A percentile compares a stretch with the other conserved stretches of the same genome.
phyloP scores from a whole-genome alignment of 352 stramenopile species.

The Phytophthora sojae region DNA sequence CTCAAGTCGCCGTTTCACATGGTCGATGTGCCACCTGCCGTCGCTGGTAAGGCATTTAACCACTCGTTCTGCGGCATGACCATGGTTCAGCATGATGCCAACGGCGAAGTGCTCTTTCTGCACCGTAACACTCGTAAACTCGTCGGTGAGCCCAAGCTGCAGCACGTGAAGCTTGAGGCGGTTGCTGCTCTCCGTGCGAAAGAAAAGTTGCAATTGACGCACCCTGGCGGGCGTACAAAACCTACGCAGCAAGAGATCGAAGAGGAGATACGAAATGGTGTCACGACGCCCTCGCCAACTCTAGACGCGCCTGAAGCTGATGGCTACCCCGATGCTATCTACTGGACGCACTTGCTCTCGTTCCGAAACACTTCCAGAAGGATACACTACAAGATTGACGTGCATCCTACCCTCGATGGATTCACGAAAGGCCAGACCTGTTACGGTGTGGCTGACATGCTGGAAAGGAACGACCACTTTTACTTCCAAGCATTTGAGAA shows the following conservation, averaged over 20 bases:
- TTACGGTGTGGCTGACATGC: slow-evolving; percentile 49
- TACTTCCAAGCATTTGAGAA: slow-evolving; percentile 31
- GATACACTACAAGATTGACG: slow-evolving; percentile 61
- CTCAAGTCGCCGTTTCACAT: slow-evolving; percentile 56
- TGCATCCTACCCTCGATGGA: slow-evolving; percentile 40
- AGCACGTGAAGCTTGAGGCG: slow-evolving; percentile 12
- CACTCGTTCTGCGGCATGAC: slow-evolving; percentile 59
- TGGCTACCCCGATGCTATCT: slow-evolving; percentile 49
- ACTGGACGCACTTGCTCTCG: slow-evolving; percentile 74
- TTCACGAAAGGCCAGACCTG: slow-evolving; percentile 64
- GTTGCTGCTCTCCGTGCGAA: slow-evolving; percentile 24
- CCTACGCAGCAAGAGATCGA: slow-evolving; percentile 24
- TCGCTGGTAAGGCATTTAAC: slow-evolving; percentile 50
- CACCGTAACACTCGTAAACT: slow-evolving; percentile 66
- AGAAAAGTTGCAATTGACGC: slow-evolving; percentile 20
- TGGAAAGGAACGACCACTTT: slow-evolving; percentile 34
- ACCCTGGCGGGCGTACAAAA: slow-evolving; percentile 8
- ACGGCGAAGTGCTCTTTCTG: slow-evolving; percentile 52
- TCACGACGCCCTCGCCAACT: slow-evolving; percentile 20
- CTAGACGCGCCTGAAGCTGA: slow-evolving; percentile 32
- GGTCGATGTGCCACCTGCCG: slow-evolving; percentile 48
- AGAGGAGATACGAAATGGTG: slow-evolving; percentile 19
- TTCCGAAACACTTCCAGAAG: slow-evolving; percentile 59
- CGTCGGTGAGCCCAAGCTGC: slow-evolving; percentile 21
- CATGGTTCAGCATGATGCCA: slow-evolving; percentile 57